Percentiles rank a stretch among this genome's conserved stretches.
Conservation (phyloP, 2,329 filamentous ascomycete species). For the Diaporthe eres region DNA sequence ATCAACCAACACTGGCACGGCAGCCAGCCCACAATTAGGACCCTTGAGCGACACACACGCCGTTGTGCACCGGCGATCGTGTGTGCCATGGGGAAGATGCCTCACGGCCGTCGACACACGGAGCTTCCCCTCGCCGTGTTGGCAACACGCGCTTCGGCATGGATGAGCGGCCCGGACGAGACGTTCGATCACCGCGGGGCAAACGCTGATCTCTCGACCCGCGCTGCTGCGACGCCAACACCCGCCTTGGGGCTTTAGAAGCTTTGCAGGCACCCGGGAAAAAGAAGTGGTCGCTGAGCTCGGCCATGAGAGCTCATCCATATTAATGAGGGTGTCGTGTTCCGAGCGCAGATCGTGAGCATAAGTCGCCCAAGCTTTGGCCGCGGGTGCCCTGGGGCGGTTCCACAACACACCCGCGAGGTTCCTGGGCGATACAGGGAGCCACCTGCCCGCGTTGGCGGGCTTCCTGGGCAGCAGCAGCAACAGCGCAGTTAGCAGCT, state of each 20-base stretch:
- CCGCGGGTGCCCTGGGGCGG: neutral
- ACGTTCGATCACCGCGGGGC: slow-evolving; percentile 27
- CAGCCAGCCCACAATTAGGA: neutral
- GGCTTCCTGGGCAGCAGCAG: neutral
- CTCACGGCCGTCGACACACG: slow-evolving; percentile 5
- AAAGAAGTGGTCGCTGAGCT: neutral
- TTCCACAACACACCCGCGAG: neutral
- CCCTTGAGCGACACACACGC: neutral
- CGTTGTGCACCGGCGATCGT: neutral
- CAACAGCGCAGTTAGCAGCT: neutral
- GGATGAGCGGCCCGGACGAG: slow-evolving; percentile 17
- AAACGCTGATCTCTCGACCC: slow-evolving; percentile 2
- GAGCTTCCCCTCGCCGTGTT: slow-evolving; percentile 18
- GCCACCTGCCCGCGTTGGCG: neutral
- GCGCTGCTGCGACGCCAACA: neutral
- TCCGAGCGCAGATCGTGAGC: neutral
- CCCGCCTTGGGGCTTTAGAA: neutral
- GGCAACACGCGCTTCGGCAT: slow-evolving; percentile 22
- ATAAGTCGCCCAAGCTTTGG: neutral
- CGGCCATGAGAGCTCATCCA: neutral
- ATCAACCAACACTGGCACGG: slow-evolving; percentile 1
- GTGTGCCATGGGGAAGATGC: neutral
- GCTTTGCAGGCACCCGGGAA: neutral
- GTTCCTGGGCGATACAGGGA: neutral
- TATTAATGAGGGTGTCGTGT: neutral